Evolutionary conservation across 352 stramenopile species (phyloP).

Genomic region (Pythium periplocum): DNA sequence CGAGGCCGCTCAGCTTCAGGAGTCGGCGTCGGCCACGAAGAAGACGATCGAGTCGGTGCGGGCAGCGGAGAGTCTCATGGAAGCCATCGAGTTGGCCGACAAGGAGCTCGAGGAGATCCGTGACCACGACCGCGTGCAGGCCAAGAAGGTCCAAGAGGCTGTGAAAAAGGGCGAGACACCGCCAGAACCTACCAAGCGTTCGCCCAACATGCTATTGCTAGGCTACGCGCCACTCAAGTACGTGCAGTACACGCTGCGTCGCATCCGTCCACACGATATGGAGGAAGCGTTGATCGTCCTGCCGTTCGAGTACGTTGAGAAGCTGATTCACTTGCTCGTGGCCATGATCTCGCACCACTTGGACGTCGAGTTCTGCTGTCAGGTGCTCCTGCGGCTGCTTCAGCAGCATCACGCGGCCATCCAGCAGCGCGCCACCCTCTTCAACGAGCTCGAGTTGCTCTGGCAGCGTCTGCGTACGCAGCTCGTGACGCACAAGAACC

Average conservation of each 20-base stretch:
- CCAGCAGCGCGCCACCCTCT: conserved; percentile 52
- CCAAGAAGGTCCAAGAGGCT: conserved; percentile 50
- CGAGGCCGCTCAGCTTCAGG: conserved; percentile 17
- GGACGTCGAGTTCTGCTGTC: conserved; percentile 92
- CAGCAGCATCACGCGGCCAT: conserved; percentile 79
- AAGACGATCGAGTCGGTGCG: conserved; percentile 91
- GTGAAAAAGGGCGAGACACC: conserved; percentile 52
- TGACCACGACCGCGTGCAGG: conserved; percentile 58
- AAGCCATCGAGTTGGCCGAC: conserved; percentile 92
- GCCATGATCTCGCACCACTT: conserved; percentile 83
- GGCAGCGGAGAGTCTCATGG: conserved; percentile 90
- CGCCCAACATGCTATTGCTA: conserved; percentile 92
- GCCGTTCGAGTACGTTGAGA: conserved; percentile 94
- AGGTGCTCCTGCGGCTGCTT: conserved; percentile 69
- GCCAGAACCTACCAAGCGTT: conserved; percentile 20
- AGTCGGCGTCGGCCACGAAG: conserved; percentile 88
- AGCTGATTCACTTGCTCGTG: conserved; percentile 91
- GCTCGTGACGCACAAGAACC: conserved; percentile 76
- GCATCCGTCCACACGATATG: conserved; percentile 93
- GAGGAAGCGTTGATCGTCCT: conserved; percentile 97
- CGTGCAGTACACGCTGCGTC: conserved; percentile 90
- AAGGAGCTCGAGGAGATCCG: conserved; percentile 86
- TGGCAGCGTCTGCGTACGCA: conserved; percentile 71
- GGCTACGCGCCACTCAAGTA: conserved; percentile 93
- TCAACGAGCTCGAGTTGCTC: conserved; percentile 76